Percentiles rank a stretch among this genome's conserved stretches.
These are phyloP conservation scores for Dictyostelium capitatum DNA, from an alignment of 78 protist genomes.

Conservation along the genomic window DNA sequence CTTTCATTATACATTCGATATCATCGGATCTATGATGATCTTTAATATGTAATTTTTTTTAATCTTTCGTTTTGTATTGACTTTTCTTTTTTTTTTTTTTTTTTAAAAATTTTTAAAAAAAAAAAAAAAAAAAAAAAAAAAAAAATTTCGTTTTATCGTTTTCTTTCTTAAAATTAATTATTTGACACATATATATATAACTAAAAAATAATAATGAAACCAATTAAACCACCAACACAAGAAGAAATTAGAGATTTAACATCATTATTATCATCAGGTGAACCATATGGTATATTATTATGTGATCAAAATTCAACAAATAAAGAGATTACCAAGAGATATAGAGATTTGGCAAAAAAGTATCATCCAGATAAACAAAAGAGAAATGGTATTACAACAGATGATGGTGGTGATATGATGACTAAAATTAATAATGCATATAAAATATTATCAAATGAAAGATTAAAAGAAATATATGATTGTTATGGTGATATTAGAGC, in stretches of 20 bases:
- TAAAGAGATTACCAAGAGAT: conserved; percentile 6
- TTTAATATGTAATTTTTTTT: too few species aligned
- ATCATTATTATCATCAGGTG: conserved; percentile 24
- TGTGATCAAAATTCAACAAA: neutral
- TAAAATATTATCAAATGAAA: neutral
- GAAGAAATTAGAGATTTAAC: conserved; percentile 38
- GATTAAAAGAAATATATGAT: conserved; percentile 28
- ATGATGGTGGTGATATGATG: conserved; percentile 13
- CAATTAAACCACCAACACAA: conserved; percentile 37
- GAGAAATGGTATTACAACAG: neutral
- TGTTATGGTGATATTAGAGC: neutral
- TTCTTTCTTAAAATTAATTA: neutral
- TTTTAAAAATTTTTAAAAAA: neutral
- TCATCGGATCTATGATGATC: too few species aligned
- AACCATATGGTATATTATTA: conserved; percentile 25
- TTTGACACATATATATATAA: neutral
- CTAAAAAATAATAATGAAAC: neutral
- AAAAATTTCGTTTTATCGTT: neutral
- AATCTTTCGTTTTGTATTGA: too few species aligned
- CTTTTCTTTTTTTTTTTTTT: neutral
- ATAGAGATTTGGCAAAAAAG: conserved; percentile 25
- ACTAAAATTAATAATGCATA: conserved; percentile 35
- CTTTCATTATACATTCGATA: too few species aligned
- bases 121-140: neutral
- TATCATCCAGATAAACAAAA: conserved; percentile 54